Conservation (phyloP, 2,329 filamentous ascomycete species). For the Fusarium gaditjirri region DNA sequence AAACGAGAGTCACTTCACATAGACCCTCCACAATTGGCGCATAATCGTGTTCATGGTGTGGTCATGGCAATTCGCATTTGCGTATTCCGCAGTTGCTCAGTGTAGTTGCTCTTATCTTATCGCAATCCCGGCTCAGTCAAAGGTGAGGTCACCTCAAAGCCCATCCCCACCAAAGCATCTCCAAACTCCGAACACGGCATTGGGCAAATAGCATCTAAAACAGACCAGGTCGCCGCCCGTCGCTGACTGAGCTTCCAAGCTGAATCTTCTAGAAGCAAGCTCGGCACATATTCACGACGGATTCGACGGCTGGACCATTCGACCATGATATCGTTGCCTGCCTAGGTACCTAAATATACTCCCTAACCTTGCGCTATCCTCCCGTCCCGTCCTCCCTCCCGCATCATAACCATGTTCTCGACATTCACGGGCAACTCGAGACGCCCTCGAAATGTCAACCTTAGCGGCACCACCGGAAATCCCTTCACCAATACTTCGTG, state of each 20-base stretch:
- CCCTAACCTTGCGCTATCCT: neutral
- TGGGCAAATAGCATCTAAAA: slow-evolving; percentile 34
- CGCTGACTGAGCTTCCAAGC: slow-evolving; percentile 41
- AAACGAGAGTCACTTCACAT: neutral
- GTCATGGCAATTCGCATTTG: slow-evolving; percentile 24
- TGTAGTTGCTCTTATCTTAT: slow-evolving; percentile 33
- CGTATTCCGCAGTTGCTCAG: slow-evolving; percentile 24
- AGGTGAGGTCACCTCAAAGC: slow-evolving; percentile 38
- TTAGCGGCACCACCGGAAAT: slow-evolving; percentile 85
- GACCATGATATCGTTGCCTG: slow-evolving; percentile 24
- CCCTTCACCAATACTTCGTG: slow-evolving; percentile 77
- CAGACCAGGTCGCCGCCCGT: slow-evolving; percentile 17
- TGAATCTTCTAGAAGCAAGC: slow-evolving; percentile 45
- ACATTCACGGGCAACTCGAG: slow-evolving; percentile 91
- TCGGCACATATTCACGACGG: slow-evolving; percentile 6
- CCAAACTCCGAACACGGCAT: slow-evolving; percentile 33
- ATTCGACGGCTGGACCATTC: neutral
- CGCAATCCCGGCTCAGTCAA: slow-evolving; percentile 7
- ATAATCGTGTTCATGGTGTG: slow-evolving; percentile 10
- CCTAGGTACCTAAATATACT: slow-evolving; percentile 4
- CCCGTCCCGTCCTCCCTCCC: neutral
- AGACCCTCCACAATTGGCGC: neutral
- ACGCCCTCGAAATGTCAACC: slow-evolving; percentile 90
- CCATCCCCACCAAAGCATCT: slow-evolving; percentile 41
- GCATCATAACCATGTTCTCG: slow-evolving; percentile 75